These are phyloP conservation scores for Nidula niveotomentosa DNA, from an alignment of 1,284 basidiomycete genomes.

Conservation along the genomic window DNA sequence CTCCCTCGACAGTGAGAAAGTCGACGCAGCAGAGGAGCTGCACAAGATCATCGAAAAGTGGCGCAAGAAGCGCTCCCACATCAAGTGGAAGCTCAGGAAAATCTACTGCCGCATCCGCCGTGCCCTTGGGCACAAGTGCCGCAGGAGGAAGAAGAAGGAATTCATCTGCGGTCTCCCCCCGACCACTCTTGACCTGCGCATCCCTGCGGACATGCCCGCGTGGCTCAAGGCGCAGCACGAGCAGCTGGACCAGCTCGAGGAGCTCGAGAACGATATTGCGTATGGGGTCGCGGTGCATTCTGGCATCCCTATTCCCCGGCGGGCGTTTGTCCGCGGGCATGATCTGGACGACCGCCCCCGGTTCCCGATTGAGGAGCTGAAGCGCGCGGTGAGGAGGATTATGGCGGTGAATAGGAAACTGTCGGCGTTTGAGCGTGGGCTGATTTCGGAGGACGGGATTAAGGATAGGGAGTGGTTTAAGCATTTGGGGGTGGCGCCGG, in stretches of 20 bases:
- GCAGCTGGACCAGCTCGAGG: not conserved
- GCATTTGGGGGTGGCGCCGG: constrained; percentile 88
- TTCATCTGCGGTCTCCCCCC: not conserved
- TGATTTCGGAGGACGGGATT: constrained; percentile 76
- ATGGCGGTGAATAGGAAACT: constrained; percentile 71
- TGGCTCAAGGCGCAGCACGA: not conserved
- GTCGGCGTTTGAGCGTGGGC: constrained; percentile 78
- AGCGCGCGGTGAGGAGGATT: constrained; percentile 64
- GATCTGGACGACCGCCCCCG: not conserved
- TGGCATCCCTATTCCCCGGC: not conserved
- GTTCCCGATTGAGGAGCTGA: constrained; percentile 39
- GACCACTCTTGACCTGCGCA: too few relatives aligned
- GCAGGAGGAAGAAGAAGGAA: not conserved
- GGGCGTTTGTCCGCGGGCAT: not conserved
- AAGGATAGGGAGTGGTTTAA: constrained; percentile 82
- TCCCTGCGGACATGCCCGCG: not conserved
- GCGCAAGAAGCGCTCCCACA: constrained; percentile 14
- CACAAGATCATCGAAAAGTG: constrained; percentile 33
- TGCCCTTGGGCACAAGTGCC: constrained; percentile 8
- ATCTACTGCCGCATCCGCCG: constrained; percentile 10
- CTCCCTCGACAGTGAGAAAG: constrained; percentile 57
- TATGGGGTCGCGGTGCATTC: not conserved
- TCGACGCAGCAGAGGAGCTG: constrained; percentile 40
- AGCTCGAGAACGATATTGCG: not conserved
- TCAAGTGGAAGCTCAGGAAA: constrained; percentile 7